Base-by-base conservation (phyloP, 495 filamentous ascomycete genomes). In the Hyaloscypha bicolor region DNA sequence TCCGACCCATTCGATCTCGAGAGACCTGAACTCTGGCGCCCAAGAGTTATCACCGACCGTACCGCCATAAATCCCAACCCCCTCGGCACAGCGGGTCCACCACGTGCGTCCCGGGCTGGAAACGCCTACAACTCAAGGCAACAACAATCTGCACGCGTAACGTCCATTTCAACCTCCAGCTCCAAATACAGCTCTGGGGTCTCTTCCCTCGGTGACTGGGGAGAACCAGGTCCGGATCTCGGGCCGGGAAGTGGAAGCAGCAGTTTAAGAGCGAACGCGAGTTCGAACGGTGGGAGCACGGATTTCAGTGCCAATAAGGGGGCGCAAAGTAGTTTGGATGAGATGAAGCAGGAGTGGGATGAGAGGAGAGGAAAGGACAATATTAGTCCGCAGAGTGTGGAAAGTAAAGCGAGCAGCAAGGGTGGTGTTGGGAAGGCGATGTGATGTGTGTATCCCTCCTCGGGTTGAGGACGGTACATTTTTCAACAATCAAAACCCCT, bases 1-100 rank as follows among this genome's bases (percentile, higher is more conserved):
- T 90, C 87, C 19, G 85, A 91, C 61, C 87, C 88, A 0, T 91
- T 90, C 68, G 88, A 91, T 69, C 76, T 90, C 1, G 87, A 90
- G 60, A 76, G 80, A 31, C 84, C 85, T 16, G 82, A 83, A 64
- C 74, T 84, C 5, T 71, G 82, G 39, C 74, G 67, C 0, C 70
- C 72, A 55, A 73, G 65, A 14, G 35, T 45, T 32, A 53, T 29
- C 22, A 52, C 31, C 21, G 32, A 71, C 69, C 31, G 53, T 37
- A 6, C 61, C 55, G 12, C 63, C 52, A 37, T 71, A 48, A 59
- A 69, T 29, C 59, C 37, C 2, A 30, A 69, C 32, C 56, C 69
- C 64, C 56, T 71, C 56, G 32, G 71, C n/a, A 60, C 61, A 69
- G 73, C 57, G 69, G 62, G 19, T 68, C 62, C 9, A 30, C 6